Conservation (phyloP, 495 filamentous ascomycete genomes). For the Neurospora sp. region DNA sequence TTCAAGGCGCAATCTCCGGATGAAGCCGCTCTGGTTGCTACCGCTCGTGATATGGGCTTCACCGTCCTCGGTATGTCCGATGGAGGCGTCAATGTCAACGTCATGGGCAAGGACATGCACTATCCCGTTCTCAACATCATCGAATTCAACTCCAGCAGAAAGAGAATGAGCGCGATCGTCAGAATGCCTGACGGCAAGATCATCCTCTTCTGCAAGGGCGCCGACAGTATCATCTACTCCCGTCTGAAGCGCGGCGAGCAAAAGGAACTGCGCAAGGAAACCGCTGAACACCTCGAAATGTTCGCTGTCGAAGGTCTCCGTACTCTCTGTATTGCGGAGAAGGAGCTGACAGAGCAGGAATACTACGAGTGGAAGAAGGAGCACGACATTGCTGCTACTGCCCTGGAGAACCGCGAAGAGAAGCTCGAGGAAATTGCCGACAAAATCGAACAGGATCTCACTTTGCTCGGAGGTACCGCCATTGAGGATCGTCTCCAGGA, state of each 20-base stretch:
- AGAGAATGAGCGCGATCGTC: conserved; percentile 97
- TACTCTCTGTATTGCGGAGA: conserved; percentile 91
- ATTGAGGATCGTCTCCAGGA: conserved; percentile 98
- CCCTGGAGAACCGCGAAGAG: conserved; percentile 82
- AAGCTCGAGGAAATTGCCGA: conserved; percentile 87
- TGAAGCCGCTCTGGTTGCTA: conserved; percentile 89
- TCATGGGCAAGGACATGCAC: conserved; percentile 73
- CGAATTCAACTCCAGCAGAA: conserved; percentile 95
- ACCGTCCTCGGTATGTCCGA: conserved; percentile 76
- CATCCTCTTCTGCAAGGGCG: conserved; percentile 92
- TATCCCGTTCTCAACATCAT: conserved; percentile 89
- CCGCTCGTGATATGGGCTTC: conserved; percentile 91
- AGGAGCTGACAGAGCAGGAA: conserved; percentile 71
- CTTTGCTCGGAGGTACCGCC: conserved; percentile 86
- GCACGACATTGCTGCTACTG: conserved; percentile 77
- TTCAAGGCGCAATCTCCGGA: conserved; percentile 98
- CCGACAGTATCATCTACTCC: conserved; percentile 95
- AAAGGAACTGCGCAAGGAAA: conserved; percentile 66
- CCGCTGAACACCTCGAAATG: conserved; percentile 90
- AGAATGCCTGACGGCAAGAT: conserved; percentile 92
- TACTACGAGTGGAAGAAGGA: conserved; percentile 78
- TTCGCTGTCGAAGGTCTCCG: conserved; percentile 92
- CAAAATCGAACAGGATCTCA: conserved; percentile 80
- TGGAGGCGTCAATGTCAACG: conserved; percentile 73
- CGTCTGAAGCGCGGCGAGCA: conserved; percentile 80